These are phyloP conservation scores for Rhizopogon sp. DNA, from an alignment of 768 basidiomycete genomes.

Conservation along the genomic window DNA sequence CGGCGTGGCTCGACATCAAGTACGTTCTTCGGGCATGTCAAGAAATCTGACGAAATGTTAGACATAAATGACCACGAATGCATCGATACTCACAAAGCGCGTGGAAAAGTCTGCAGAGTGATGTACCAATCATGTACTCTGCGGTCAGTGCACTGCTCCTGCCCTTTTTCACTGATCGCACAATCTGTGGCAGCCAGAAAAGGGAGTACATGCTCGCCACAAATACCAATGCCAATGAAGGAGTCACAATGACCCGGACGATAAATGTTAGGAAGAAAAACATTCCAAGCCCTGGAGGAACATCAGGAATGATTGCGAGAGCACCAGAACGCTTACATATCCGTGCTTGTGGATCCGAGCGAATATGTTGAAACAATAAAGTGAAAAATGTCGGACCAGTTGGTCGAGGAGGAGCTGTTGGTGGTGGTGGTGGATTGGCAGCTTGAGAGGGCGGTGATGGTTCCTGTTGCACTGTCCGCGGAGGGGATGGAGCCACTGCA, in stretches of 20 bases:
- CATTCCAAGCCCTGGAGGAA: conserved; percentile 53
- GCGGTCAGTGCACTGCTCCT: conserved; percentile 61
- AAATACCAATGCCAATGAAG: conserved; percentile 60
- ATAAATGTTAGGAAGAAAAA: conserved; percentile 68
- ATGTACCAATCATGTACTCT: conserved; percentile 76
- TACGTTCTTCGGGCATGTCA: conserved; percentile 81
- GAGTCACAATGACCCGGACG: conserved; percentile 67
- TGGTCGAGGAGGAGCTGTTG: conserved; percentile 11
- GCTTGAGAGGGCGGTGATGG: conserved; percentile 7
- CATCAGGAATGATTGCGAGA: conserved; percentile 3
- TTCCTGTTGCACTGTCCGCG: conserved; percentile 11
- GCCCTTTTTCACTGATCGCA: conserved; percentile 67
- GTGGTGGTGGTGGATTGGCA: conserved; percentile 20
- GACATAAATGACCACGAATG: neutral
- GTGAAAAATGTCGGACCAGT: conserved; percentile 31
- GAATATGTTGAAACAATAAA: conserved; percentile 53
- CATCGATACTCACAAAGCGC: conserved; percentile 59
- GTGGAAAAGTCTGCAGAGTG: conserved; percentile 62
- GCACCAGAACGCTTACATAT: conserved; percentile 47
- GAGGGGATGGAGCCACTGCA: conserved; percentile 26
- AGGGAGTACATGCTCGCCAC: conserved; percentile 67
- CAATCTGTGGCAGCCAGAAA: conserved; percentile 85
- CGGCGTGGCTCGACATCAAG: conserved; percentile 74
- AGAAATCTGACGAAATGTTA: conserved; percentile 53
- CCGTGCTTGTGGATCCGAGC: conserved; percentile 66